A percentile compares a stretch with the other conserved stretches of the same genome.
These are phyloP conservation scores for Conticribra guillardii DNA, from an alignment of 108 stramenopile genomes.

Conservation along the genomic window DNA sequence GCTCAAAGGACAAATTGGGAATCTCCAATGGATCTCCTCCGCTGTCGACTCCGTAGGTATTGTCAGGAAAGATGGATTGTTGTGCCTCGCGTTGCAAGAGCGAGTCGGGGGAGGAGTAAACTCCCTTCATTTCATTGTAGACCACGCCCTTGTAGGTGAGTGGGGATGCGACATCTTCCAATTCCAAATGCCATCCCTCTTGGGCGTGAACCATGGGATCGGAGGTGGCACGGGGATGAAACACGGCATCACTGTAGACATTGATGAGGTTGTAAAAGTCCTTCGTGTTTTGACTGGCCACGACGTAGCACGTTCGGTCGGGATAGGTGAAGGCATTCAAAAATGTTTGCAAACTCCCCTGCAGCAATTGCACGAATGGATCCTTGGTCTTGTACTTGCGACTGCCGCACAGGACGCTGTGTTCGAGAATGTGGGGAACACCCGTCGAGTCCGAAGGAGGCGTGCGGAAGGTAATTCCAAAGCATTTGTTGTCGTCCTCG, in stretches of 20 bases:
- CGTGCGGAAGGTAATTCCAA: conserved; percentile 98
- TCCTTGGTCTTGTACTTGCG: conserved; percentile 97
- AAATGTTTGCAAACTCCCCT: conserved; percentile 96
- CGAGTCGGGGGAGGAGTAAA: conserved; percentile 94
- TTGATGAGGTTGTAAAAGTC: conserved; percentile 99
- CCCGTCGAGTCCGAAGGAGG: conserved; percentile 96
- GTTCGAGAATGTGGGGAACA: conserved; percentile 99
- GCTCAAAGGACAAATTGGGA: conserved; percentile 93
- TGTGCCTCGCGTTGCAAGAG: conserved; percentile 88
- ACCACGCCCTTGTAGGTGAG: conserved; percentile 98
- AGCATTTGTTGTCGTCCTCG: conserved; percentile 98
- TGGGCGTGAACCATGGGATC: conserved; percentile 95
- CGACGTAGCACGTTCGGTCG: conserved; percentile 97
- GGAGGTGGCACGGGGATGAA: conserved; percentile 87
- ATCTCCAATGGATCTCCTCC: conserved; percentile 97
- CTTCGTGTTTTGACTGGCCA: conserved; percentile 95
- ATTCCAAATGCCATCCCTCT: conserved; percentile 99
- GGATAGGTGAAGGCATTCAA: conserved; percentile 99
- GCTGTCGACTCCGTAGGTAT: conserved; percentile 93
- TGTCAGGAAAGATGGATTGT: conserved; percentile 94
- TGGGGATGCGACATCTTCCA: conserved; percentile 85
- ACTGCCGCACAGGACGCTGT: conserved; percentile 97
- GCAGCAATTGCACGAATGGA: conserved; percentile 97
- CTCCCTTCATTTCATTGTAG: conserved; percentile 99
- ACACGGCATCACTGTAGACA: conserved; percentile 98